Percentiles rank a stretch among this genome's conserved stretches.
Conservation (phyloP, 2,329 filamentous ascomycete genomes). For the Fusarium sp. region DNA sequence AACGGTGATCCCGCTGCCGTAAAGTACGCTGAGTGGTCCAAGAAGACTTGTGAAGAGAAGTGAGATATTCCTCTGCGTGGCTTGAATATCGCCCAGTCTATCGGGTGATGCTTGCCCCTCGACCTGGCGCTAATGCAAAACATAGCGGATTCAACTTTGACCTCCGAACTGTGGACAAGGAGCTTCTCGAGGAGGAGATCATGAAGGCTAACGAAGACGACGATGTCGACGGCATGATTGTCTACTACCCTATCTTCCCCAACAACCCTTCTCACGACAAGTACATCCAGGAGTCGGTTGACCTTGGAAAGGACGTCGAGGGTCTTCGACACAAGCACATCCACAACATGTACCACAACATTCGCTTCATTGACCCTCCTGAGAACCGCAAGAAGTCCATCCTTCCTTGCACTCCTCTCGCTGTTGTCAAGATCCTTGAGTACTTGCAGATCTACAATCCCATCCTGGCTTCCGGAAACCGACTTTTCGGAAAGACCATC, state of each 20-base stretch:
- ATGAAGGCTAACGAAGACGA: slow-evolving; percentile 83
- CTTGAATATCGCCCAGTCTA: slow-evolving; percentile 30
- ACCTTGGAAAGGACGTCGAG: slow-evolving; percentile 92
- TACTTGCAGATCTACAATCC: slow-evolving; percentile 96
- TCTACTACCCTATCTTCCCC: slow-evolving; percentile 97
- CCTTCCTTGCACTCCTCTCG: slow-evolving; percentile 93
- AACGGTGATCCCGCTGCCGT: slow-evolving; percentile 90
- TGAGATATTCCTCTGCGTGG: slow-evolving; percentile 60
- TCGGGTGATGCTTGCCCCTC: slow-evolving; percentile 28
- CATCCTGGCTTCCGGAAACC: slow-evolving; percentile 90
- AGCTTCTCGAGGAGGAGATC: slow-evolving; percentile 89
- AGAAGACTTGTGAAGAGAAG: slow-evolving; percentile 96
- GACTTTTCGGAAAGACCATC: slow-evolving; percentile 91
- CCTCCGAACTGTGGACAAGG: slow-evolving; percentile 83
- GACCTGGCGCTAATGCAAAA: slow-evolving; percentile 36
- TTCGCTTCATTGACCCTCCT: slow-evolving; percentile 88
- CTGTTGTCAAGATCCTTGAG: slow-evolving; percentile 96
- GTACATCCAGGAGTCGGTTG: slow-evolving; percentile 94
- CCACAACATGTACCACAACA: slow-evolving; percentile 99
- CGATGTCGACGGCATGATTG: slow-evolving; percentile 86
- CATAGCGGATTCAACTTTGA: slow-evolving; percentile 88
- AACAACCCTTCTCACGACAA: slow-evolving; percentile 85
- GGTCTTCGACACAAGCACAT: slow-evolving; percentile 93
- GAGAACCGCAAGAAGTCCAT: slow-evolving; percentile 86
- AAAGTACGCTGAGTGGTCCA: slow-evolving; percentile 97